These are phyloP conservation scores for Fusarium virguliforme DNA, from an alignment of 2,329 filamentous ascomycete genomes.

Conservation along the genomic window DNA sequence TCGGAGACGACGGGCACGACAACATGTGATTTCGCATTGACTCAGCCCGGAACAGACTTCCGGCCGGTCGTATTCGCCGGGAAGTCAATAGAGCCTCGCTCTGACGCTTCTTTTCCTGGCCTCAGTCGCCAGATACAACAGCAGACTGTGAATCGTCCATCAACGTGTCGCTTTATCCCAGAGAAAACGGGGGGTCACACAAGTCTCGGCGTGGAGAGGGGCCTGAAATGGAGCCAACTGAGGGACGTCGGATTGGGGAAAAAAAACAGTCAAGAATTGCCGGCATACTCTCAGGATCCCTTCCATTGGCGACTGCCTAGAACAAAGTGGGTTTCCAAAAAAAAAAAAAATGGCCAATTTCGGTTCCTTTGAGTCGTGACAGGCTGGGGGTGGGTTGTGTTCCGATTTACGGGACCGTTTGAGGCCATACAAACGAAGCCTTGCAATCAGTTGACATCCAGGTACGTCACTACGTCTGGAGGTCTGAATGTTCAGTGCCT, in stretches of 20 bases:
- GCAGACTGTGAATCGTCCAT: neutral
- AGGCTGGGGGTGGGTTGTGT: neutral
- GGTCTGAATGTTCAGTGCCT: no score
- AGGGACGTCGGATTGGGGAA: neutral
- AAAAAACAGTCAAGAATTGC: slow-evolving; percentile 25
- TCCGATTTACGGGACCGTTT: slow-evolving; percentile 35
- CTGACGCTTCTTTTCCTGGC: neutral
- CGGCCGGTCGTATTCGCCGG: slow-evolving; percentile 5
- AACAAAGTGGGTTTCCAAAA: slow-evolving; percentile 40
- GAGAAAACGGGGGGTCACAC: slow-evolving; percentile 27
- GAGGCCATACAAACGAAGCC: slow-evolving; percentile 2
- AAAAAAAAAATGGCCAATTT: neutral
- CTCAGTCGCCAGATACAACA: neutral
- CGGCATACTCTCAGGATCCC: slow-evolving; percentile 16
- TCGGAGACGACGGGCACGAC: slow-evolving; percentile 16
- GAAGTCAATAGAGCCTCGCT: neutral
- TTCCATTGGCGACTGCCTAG: slow-evolving; percentile 40
- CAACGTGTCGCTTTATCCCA: slow-evolving; percentile 37
- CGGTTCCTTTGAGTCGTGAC: slow-evolving; percentile 2
- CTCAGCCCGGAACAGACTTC: neutral
- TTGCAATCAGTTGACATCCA: neutral
- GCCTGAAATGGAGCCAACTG: neutral
- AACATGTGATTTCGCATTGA: slow-evolving; percentile 18
- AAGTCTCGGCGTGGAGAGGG: slow-evolving; percentile 15
- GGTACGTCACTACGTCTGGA: no score